These are phyloP conservation scores for Phyllostachys edulis DNA, from an alignment of 176 grass and related monocot genomes.

Conservation along the genomic window DNA sequence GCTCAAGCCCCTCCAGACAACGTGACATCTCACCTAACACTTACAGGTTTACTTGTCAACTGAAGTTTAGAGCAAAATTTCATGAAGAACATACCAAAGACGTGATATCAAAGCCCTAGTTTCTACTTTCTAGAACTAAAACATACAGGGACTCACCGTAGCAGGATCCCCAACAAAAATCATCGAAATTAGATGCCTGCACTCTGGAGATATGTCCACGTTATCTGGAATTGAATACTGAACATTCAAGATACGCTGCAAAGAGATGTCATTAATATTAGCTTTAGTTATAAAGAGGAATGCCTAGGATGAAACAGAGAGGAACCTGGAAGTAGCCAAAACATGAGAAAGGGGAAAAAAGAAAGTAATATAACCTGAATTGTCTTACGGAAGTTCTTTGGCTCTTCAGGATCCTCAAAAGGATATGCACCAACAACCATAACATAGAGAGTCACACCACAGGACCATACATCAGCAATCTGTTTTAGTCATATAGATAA, in stretches of 20 bases:
- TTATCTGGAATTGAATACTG: conserved; percentile 79
- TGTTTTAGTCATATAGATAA: conserved; percentile 38
- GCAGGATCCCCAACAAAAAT: conserved; percentile 75
- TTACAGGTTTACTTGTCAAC: not conserved
- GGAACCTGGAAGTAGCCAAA: not conserved
- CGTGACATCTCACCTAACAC: not conserved
- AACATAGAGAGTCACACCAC: conserved; percentile 76
- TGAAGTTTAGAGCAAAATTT: not conserved
- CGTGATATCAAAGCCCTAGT: not conserved
- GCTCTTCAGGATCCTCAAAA: conserved; percentile 79
- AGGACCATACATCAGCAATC: conserved; percentile 89
- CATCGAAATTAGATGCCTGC: conserved; percentile 57
- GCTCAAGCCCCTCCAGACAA: not conserved
- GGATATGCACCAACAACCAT: conserved; percentile 85
- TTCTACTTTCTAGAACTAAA: not conserved
- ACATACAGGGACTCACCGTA: conserved; percentile 42
- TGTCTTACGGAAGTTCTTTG: conserved; percentile 74
- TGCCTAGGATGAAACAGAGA: not conserved
- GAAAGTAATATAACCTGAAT: conserved; percentile 52
- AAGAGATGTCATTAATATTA: conserved; percentile 28
- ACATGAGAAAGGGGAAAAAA: not conserved
- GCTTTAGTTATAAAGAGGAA: conserved; percentile 15
- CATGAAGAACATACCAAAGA: not conserved
- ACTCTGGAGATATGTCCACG: conserved; percentile 66
- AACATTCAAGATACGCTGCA: conserved; percentile 73